Base-by-base conservation (phyloP, 75 land plant species). In the Gnetum montanum region DNA sequence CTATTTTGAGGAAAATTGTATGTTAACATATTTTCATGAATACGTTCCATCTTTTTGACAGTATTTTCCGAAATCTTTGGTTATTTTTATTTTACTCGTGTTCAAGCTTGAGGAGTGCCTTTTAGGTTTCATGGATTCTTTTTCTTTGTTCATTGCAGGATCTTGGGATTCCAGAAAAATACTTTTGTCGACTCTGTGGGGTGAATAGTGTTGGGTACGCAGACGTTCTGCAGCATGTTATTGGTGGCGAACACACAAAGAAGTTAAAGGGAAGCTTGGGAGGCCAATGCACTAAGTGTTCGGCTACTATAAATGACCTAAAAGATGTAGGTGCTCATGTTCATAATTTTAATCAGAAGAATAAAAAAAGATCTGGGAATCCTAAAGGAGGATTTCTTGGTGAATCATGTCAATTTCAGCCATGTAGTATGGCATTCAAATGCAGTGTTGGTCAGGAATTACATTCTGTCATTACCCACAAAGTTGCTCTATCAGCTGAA, bases 371-470 rank as follows among this genome's bases (percentile, higher is more conserved):
- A 4, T 15, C 0, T 10, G 15, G 23, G 3, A 11, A 26, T 30
- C 25, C 12, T 28, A 30, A 3, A 27, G 50, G 30, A 48, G 4
- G 4, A 48, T 26, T 10, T 26, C 30, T 25, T 25, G 30, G 28
- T 25, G 4, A 25, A 16, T 26, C 30, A 1, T 48, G 4, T 30
- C 25, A 10, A 30, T 48, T 28, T 30, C 50, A 28, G 25, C 50
- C 50, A 10, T 48, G 50, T 48, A 4, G 50, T 30, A 20, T 48
- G 25, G 11, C 23, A 10, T 48, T 48, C 50, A 48, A 12, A 1
- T 48, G 50, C 50, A 48, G 50, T 48, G 28, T 48, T 48, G 50
- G 30, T 48, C 27, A 26, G 28, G 50, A 48, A 30, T 24, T 48
- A 10, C 50, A 48, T 48, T 30, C 28, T 4, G 20, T 10, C 12